Percentiles rank a stretch among this genome's conserved stretches.
Evolutionary conservation across 2,329 filamentous ascomycete genomes (phyloP).

Genomic region (Fusarium caatingaense): DNA sequence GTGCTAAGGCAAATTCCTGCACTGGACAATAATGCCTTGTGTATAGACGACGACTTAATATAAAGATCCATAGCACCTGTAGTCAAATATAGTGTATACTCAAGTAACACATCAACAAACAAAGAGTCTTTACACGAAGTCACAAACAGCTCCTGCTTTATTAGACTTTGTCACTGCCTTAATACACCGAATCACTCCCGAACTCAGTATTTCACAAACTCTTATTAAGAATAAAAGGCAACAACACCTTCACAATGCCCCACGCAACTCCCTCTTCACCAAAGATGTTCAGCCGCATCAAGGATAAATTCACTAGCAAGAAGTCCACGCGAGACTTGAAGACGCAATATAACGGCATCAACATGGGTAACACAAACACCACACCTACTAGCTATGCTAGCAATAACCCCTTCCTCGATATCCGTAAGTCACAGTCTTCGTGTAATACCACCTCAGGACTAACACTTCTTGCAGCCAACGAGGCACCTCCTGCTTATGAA

Average conservation of each 20-base stretch:
- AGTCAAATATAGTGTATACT: background rate
- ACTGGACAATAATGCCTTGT: too few species aligned
- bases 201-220: background rate
- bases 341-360: background rate
- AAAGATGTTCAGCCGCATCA: constrained; percentile 45
- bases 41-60: background rate
- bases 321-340: constrained; percentile 2
- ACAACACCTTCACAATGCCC: constrained; percentile 9
- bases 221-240: constrained; percentile 1
- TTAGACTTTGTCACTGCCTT: background rate
- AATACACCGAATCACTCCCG: background rate
- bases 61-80: background rate
- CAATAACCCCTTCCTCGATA: constrained; percentile 13
- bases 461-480: constrained; percentile 31
- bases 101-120: background rate
- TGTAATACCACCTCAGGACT: background rate
- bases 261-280: constrained; percentile 22
- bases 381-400: background rate
- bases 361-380: constrained; percentile 17
- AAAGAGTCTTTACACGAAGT: background rate
- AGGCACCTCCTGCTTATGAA: constrained; percentile 54
- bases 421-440: constrained; percentile 2
- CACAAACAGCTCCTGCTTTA: background rate
- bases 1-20: too few species aligned
- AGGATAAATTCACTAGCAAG: constrained; percentile 51